Percentiles rank a stretch among this genome's conserved stretches.
phyloP scores from a whole-genome alignment of 306 rosid genomes.

The Acmispon strigosus region DNA sequence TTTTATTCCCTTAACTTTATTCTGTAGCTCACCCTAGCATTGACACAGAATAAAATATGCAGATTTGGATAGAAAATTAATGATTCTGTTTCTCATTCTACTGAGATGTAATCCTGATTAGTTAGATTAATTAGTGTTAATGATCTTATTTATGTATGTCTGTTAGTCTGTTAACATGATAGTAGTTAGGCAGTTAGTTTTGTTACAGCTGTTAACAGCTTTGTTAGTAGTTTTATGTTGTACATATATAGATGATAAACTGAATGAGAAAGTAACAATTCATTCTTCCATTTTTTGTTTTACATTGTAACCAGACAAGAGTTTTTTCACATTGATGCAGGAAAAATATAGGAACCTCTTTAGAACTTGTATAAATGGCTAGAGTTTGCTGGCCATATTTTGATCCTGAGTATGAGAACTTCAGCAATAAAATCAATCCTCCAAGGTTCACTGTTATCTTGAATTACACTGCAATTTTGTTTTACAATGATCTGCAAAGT shows the following conservation, averaged over 20 bases:
- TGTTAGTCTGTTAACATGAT: too few relatives aligned
- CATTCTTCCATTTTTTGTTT: too few relatives aligned
- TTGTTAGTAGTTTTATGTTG: too few relatives aligned
- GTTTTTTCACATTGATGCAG: constrained; percentile 6
- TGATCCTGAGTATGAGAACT: constrained; percentile 85
- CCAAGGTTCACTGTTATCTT: constrained; percentile 47
- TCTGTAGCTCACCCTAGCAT: neutral
- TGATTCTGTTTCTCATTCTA: neutral
- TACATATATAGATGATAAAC: too few relatives aligned
- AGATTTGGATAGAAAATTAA: neutral
- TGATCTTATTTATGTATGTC: too few relatives aligned
- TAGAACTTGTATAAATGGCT: constrained; percentile 36
- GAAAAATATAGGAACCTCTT: constrained; percentile 16
- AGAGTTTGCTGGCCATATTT: constrained; percentile 78
- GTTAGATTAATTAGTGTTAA: too few relatives aligned
- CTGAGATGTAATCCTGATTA: too few relatives aligned
- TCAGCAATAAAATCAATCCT: constrained; percentile 74
- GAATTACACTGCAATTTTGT: neutral
- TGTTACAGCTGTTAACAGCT: too few relatives aligned
- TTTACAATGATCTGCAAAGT: neutral
- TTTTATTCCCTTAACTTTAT: neutral
- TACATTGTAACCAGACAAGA: neutral
- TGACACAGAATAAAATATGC: neutral
- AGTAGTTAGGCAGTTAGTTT: too few relatives aligned
- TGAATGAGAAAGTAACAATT: too few relatives aligned